Base-by-base conservation (phyloP, 2,329 filamentous ascomycete genomes). In the Calonectria pseudoreteaudii region DNA sequence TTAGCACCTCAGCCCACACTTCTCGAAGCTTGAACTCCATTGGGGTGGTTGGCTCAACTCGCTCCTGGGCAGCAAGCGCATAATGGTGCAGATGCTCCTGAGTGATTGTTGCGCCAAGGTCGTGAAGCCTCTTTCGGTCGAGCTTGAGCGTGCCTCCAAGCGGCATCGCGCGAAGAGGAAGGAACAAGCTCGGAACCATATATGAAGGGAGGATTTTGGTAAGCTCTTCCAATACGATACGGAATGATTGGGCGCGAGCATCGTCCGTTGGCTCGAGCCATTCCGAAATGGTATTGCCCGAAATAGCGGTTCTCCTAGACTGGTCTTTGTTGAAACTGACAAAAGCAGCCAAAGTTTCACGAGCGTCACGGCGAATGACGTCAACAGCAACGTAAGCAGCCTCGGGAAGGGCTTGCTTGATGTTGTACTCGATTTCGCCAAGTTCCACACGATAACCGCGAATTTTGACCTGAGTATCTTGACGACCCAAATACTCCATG, bases 371-470 rank as follows among this genome's bases (percentile, higher is more conserved):
- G 3, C 66, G 31, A 7, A 58, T 49, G 1, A 81, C 14, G 6
- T 70, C 68, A 4, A 80, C 75, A 3, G 74, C 75, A 31, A 68
- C 77, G 2, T 76, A 76, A 28, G 80, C 70, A 11, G 70, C 56
- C 3, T 79, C 78, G 3, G 18, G 10, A 1, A 62, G 31, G 10
- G 76, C 69, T 4, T 38, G 71, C 26, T 70, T 67, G 7, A 82
- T 67, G 8, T 68, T 66, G 14, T 77, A 70, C 26, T 83, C 82
- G 3, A 83, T 77, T 41, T 84, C 82, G 0, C 70, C 77, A 2
- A 80, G 67, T 67, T 84, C 83, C 31, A 84, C 66, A 3, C 82
- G 79, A 11, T 83, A 77, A 13, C 82, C 82, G 26, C 81, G 77
- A 13, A 84, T 74, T 70, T 83, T 83, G 64, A 82, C 72, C 53